Base-by-base conservation (phyloP, 257 asterid species). In the Cordia subcordata region DNA sequence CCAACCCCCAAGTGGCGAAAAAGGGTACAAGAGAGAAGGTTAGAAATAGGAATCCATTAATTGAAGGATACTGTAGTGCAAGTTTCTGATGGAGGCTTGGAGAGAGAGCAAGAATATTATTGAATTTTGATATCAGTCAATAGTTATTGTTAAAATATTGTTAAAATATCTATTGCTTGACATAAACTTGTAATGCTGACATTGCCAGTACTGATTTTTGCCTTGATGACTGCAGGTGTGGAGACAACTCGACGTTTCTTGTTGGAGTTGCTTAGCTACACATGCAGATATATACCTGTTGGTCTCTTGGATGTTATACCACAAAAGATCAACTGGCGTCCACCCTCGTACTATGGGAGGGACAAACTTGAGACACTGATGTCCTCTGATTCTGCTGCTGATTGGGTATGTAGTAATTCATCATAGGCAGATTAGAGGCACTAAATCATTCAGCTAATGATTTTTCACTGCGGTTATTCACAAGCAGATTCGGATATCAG, bases 381-480 rank as follows among this genome's bases (percentile, higher is more conserved):
- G 97, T 95, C 94, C 37, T 93, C 97, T 55, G 99, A 93, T 38
- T 93, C 97, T 52, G 99, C 96, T 55, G 99, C 97, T 42, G 99
- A 93, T 58, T 93, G 99, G 97, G 99, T 93, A 77, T 4, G 68
- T 40, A 9, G 13, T 54, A 6, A 1, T 42, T 50, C 35, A 27
- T n/a, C 35, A 27, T 35, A 13, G 15, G 8, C 8, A n/a, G 53
- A 17, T 47, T 15, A 32, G 15, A 39, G 13, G 8, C 49, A 27
- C 35, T 27, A 27, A 27, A 27, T 19, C 8, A 13, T 3, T 55
- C 35, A 3, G 3, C 35, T 27, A 27, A 27, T 27, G 35, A 27
- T 27, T 27, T n/a, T 27, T 27, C 4, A 27, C 35, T 27, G 6
- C 35, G 6, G 35, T 27, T 27, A 27, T 27, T 27, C 35, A 27